A percentile compares a stretch with the other conserved stretches of the same genome.
These are phyloP conservation scores for Trifolium repens DNA, from an alignment of 306 rosid species.

Conservation along the genomic window DNA sequence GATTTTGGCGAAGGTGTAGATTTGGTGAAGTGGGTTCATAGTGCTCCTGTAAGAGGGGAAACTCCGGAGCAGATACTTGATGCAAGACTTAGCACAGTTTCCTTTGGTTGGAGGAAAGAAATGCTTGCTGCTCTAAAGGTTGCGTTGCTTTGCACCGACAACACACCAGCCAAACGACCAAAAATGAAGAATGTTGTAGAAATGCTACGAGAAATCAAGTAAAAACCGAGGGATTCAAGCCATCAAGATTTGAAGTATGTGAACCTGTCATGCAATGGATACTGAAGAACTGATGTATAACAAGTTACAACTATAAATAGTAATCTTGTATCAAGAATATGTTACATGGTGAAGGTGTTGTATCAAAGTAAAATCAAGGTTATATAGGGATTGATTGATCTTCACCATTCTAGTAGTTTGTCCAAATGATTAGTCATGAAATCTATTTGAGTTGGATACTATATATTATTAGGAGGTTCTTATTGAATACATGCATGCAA, in stretches of 20 bases:
- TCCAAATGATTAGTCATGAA: slow-evolving; percentile 43
- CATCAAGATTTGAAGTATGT: slow-evolving; percentile 32
- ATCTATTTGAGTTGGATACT: slow-evolving; percentile 40
- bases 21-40: slow-evolving; percentile 97
- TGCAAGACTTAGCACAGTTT: slow-evolving; percentile 87
- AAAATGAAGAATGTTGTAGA: slow-evolving; percentile 96
- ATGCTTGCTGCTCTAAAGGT: slow-evolving; percentile 97
- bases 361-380: background rate
- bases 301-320: slow-evolving; percentile 32
- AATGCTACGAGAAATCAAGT: slow-evolving; percentile 86
- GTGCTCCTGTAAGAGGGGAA: slow-evolving; percentile 88
- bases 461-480: slow-evolving; percentile 3
- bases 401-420: slow-evolving; percentile 40
- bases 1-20: slow-evolving; percentile 91
- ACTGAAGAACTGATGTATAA: slow-evolving; percentile 30
- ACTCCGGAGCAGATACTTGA: slow-evolving; percentile 99
- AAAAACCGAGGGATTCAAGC: slow-evolving; percentile 43
- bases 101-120: slow-evolving; percentile 97
- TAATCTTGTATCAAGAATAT: slow-evolving; percentile 41
- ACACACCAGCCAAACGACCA: slow-evolving; percentile 90
- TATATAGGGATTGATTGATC: slow-evolving; percentile 20
- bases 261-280: slow-evolving; percentile 26
- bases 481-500: slow-evolving; percentile 32
- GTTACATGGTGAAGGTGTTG: background rate
- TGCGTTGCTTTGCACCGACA: slow-evolving; percentile 95